Percentiles rank a stretch among this genome's conserved stretches.
phyloP scores from a whole-genome alignment of 768 basidiomycete genomes.

The Cyclocybe cylindracea region DNA sequence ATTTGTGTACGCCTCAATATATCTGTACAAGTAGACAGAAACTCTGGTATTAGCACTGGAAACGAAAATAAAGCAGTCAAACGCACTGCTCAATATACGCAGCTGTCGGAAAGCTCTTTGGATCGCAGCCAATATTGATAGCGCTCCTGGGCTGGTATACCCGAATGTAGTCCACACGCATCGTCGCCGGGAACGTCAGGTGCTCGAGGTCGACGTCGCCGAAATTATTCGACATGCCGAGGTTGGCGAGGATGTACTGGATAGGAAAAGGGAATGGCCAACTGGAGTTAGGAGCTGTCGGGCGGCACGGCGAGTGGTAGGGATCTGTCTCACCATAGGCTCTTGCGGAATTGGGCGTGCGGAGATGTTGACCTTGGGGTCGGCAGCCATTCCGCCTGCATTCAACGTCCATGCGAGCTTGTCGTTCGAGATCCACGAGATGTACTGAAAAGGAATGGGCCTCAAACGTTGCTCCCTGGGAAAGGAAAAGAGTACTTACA shows the following conservation, averaged over 20 bases:
- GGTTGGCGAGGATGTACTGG: slow-evolving; percentile 85
- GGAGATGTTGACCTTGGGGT: slow-evolving; percentile 56
- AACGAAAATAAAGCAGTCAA: background rate
- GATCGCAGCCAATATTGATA: slow-evolving; percentile 86
- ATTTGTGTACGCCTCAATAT: slow-evolving; percentile 77
- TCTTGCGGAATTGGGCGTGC: slow-evolving; percentile 77
- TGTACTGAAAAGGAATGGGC: slow-evolving; percentile 51
- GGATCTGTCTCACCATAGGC: slow-evolving; percentile 61
- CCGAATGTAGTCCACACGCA: slow-evolving; percentile 87
- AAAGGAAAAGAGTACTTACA: background rate
- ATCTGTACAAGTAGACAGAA: slow-evolving; percentile 25
- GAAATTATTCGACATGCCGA: slow-evolving; percentile 86
- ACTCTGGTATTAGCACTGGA: background rate
- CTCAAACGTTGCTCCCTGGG: background rate
- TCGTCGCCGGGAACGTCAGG: slow-evolving; percentile 68
- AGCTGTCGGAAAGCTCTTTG: slow-evolving; percentile 73
- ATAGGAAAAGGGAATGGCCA: slow-evolving; percentile 24
- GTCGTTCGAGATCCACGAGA: slow-evolving; percentile 72
- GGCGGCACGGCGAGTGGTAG: background rate
- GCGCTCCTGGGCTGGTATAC: slow-evolving; percentile 79
- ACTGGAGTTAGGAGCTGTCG: slow-evolving; percentile 3
- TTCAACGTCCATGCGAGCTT: slow-evolving; percentile 71
- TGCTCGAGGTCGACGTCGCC: slow-evolving; percentile 66
- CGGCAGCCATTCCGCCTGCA: slow-evolving; percentile 60
- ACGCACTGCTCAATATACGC: slow-evolving; percentile 76